Percentiles rank a stretch among this genome's conserved stretches.
These are phyloP conservation scores for Bathelium albidoporum DNA, from an alignment of 495 filamentous ascomycete genomes.

Conservation along the genomic window DNA sequence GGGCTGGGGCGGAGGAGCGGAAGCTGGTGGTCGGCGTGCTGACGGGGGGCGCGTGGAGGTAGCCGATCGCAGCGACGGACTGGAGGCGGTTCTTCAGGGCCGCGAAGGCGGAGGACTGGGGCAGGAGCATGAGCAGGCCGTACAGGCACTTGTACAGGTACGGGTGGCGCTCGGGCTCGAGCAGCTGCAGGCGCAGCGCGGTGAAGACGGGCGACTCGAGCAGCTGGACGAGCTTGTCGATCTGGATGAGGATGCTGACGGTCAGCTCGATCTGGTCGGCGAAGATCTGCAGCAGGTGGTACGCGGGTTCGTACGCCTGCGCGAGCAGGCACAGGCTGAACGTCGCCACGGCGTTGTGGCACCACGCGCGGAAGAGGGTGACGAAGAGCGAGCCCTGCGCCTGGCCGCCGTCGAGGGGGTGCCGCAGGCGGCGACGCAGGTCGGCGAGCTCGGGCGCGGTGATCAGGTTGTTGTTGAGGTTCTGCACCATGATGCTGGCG, in stretches of 20 bases:
- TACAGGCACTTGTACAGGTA: conserved; percentile 98
- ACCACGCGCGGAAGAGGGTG: conserved; percentile 91
- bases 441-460: conserved; percentile 92
- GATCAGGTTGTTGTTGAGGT: conserved; percentile 97
- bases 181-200: conserved; percentile 89
- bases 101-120: conserved; percentile 93
- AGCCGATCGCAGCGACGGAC: conserved; percentile 92
- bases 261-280: conserved; percentile 93
- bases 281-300: conserved; percentile 92
- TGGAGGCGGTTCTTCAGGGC: conserved; percentile 94
- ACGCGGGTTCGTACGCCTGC: conserved; percentile 97
- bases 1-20: conserved; percentile 25
- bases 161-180: conserved; percentile 95
- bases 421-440: conserved; percentile 78
- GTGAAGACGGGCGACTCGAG: conserved; percentile 97
- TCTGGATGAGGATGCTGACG: conserved; percentile 96
- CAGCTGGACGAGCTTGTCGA: conserved; percentile 96
- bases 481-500: conserved; percentile 98
- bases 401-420: conserved; percentile 54
- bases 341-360: conserved; percentile 95
- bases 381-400: conserved; percentile 95
- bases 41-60: conserved; percentile 57
- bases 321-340: conserved; percentile 93
- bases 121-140: conserved; percentile 92
- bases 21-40: conserved; percentile 19